Evolutionary conservation across 345 rosid genomes (phyloP), one percentile per base, ranked within the genome.

Genomic region (Eucalyptus dawsonii): DNA sequence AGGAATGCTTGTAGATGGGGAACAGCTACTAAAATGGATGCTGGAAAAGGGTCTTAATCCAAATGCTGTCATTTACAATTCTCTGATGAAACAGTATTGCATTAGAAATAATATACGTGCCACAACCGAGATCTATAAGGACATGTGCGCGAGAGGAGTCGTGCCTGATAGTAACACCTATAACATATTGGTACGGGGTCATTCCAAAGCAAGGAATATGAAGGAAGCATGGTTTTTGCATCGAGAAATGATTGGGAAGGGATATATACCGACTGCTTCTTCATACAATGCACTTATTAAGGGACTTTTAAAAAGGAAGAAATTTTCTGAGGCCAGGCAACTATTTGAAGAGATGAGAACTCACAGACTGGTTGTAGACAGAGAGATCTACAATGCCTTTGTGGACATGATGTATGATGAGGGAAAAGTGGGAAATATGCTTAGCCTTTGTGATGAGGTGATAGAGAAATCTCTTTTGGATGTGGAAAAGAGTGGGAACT

Each of bases 201-300:
- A 97, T 93, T 97, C 96, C 90, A 97, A 94, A 94, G 98, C 98
- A n/a, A 97, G 99, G 92, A 97, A 97, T 92, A 97, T 97, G 98
- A 97, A 97, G 92, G 98, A 97, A 90, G 99, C 99, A 86, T 95
- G 95, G 96, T 97, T 94, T 95, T 91, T 97, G 94, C 93, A 88
- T 83, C 91, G 62, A 86, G 97, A 95, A 93, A 95, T 95, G 97
- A 91, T 91, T 9, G 93, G 90, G 87, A 97, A 95, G 93, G 97
- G 98, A 86, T 95, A 93, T 89, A 88, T 89, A 50, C 93, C 93
- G 51, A 91, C 98, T 9, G 91, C 90, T 62, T 91, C 91, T 92
- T 92, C 99, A 58, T 97, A 96, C 87, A 93, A 92, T 90, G 95
- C 93, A 90, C 94, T 97, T 90, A 93, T 97, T 86, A 96, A 91